Conservation (phyloP, 352 stramenopile species). For the Globisporangium cystogenes region DNA sequence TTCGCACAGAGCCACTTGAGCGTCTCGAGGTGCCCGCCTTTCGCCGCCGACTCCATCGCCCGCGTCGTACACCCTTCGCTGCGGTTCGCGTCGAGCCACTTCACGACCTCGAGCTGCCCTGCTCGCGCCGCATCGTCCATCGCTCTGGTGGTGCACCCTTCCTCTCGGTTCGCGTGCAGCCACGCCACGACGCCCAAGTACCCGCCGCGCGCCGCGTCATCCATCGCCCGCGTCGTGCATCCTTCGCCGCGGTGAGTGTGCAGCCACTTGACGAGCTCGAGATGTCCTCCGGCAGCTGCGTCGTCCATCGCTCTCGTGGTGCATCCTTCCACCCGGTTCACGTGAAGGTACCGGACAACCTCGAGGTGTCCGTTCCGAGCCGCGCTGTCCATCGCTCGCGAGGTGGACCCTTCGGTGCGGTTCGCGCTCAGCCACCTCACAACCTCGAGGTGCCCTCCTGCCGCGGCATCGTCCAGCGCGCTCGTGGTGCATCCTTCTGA, state of each 20-base stretch:
- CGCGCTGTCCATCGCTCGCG: not conserved
- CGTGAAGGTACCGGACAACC: not conserved
- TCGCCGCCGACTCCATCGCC: not conserved
- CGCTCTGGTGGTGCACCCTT: not conserved
- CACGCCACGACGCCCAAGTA: not conserved
- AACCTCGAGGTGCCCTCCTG: not conserved
- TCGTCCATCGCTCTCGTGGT: not conserved
- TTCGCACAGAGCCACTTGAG: not conserved
- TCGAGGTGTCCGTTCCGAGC: not conserved
- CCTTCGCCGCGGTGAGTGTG: not conserved
- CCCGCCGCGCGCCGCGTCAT: not conserved
- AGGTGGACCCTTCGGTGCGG: not conserved
- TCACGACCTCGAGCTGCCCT: not conserved
- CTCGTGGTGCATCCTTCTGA: not conserved
- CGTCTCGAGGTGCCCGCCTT: conserved; percentile 1
- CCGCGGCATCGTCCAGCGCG: not conserved
- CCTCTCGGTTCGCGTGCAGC: not conserved
- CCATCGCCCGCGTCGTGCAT: not conserved
- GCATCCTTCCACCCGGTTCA: not conserved
- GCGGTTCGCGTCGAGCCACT: not conserved
- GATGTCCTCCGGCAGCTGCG: not conserved
- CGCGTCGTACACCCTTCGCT: not conserved
- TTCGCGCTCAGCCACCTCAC: conserved; percentile 1
- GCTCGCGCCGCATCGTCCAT: not conserved
- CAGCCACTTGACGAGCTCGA: not conserved